These are phyloP conservation scores for Zasmidium angulare DNA, from an alignment of 2,329 filamentous ascomycete genomes.

Conservation along the genomic window DNA sequence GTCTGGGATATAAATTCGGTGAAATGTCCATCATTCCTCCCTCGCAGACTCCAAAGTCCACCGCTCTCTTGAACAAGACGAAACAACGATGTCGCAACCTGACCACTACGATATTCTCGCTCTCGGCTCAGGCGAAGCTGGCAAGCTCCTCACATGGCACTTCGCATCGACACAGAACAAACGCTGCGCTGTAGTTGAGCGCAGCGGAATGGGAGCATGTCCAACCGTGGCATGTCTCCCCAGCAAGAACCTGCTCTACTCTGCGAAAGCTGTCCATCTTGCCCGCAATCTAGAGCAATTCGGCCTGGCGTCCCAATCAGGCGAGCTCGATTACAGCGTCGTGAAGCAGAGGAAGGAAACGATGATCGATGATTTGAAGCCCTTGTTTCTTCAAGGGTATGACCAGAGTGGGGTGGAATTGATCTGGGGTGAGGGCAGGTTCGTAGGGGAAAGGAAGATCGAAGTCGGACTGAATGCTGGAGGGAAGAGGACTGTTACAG, in stretches of 20 bases:
- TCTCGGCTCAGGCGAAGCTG: constrained; percentile 8
- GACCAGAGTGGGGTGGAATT: constrained; percentile 1
- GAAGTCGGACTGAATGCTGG: neutral
- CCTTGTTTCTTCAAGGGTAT: neutral
- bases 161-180: constrained; percentile 4
- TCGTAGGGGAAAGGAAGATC: constrained; percentile 3
- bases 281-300: neutral
- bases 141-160: constrained; percentile 6
- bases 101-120: constrained; percentile 8
- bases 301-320: neutral
- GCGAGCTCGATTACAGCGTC: neutral
- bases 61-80: neutral
- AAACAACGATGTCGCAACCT: neutral
- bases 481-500: neutral
- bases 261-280: constrained; percentile 6
- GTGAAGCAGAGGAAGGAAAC: constrained; percentile 5
- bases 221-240: constrained; percentile 14
- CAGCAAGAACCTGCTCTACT: constrained; percentile 11
- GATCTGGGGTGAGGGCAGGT: constrained; percentile 6
- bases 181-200: constrained; percentile 11
- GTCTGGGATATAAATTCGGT: too few relatives aligned
- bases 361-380: constrained; percentile 4
- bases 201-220: constrained; percentile 6
- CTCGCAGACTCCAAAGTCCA: too few relatives aligned
- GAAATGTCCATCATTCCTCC: too few relatives aligned